Percentiles rank a stretch among this genome's conserved stretches.
Evolutionary conservation across 495 filamentous ascomycete genomes (phyloP).

Genomic region (Durotheca rogersii): DNA sequence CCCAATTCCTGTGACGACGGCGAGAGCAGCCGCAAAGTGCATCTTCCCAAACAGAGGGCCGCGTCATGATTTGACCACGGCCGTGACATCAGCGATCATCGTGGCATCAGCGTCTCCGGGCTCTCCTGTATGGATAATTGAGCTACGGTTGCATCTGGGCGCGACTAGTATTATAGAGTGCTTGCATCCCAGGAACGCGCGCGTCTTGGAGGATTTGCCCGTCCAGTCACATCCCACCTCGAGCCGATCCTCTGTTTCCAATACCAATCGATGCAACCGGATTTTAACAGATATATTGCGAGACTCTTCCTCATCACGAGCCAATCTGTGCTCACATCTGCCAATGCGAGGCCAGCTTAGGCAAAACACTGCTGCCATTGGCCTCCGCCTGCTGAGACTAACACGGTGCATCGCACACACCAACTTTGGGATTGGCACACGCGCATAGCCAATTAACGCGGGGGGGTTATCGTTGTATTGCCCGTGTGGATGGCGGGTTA

Average conservation of each 20-base stretch:
- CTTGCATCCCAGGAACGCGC: conserved; percentile 33
- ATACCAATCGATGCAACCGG: conserved; percentile 29
- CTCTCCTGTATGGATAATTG: conserved; percentile 25
- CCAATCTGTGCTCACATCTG: conserved; percentile 30
- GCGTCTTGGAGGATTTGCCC: conserved; percentile 25
- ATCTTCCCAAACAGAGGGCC: conserved; percentile 21
- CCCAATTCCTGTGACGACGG: conserved; percentile 20
- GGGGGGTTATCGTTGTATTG: conserved; percentile 24
- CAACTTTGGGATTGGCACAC: conserved; percentile 1
- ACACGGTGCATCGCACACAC: conserved; percentile 11
- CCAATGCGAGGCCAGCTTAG: conserved; percentile 32
- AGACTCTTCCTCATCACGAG: conserved; percentile 26
- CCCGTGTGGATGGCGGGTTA: conserved; percentile 19
- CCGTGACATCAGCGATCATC: conserved; percentile 3
- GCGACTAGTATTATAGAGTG: conserved; percentile 23
- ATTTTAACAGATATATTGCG: conserved; percentile 31
- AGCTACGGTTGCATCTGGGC: conserved; percentile 20
- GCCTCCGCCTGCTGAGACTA: conserved; percentile 23
- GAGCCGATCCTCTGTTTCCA: conserved; percentile 31
- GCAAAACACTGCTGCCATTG: conserved; percentile 30
- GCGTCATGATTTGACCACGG: conserved; percentile 18
- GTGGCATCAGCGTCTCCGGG: conserved; percentile 17
- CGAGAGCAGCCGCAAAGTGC: conserved; percentile 6
- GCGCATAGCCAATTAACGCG: conserved; percentile 22
- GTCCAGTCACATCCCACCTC: conserved; percentile 18